phyloP scores from a whole-genome alignment of 139 green algal species.

The Closterium sp. region DNA sequence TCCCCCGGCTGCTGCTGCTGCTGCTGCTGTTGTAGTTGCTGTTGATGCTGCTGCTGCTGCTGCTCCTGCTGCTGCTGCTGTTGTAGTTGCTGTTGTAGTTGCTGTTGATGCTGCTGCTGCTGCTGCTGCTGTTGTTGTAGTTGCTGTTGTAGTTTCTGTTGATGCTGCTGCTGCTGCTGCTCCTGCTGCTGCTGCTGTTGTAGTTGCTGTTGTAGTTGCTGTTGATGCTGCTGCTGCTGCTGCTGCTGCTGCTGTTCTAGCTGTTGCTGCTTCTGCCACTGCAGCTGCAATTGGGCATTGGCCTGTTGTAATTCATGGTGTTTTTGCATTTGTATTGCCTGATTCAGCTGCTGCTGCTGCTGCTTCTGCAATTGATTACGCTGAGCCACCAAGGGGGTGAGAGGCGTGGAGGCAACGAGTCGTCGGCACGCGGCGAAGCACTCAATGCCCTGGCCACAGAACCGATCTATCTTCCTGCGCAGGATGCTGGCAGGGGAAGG shows the following conservation, averaged over 20 bases:
- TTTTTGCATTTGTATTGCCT: background rate
- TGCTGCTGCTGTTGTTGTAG: background rate
- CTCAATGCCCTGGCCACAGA: background rate
- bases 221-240: background rate
- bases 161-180: background rate
- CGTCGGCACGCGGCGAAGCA: background rate
- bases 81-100: background rate
- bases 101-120: background rate
- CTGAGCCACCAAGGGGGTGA: background rate
- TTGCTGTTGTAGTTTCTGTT: background rate
- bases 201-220: background rate
- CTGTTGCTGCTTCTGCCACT: background rate
- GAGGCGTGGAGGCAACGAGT: background rate
- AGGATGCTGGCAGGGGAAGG: background rate
- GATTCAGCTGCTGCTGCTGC: background rate
- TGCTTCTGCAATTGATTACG: background rate
- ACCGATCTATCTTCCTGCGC: background rate
- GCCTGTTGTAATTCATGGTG: background rate
- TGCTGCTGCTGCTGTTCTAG: background rate
- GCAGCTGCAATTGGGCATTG: background rate
- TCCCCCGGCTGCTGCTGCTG: background rate
- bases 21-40: background rate
- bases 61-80: background rate
- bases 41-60: too few relatives aligned
- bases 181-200: background rate